phyloP scores from a whole-genome alignment of 192 early-diverging fungal species.

The Coemansia sp. region DNA sequence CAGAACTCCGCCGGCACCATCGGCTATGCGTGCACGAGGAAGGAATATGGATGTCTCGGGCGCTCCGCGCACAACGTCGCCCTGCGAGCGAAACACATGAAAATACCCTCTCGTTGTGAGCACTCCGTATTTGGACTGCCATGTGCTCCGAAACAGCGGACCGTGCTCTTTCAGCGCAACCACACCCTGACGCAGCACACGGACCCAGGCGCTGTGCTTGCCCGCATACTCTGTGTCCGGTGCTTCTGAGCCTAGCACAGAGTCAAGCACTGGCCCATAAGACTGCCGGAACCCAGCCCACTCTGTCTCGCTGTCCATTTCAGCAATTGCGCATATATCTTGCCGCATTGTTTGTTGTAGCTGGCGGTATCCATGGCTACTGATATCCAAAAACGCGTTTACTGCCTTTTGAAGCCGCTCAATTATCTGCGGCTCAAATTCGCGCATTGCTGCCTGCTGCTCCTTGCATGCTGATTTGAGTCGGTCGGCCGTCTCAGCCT shows the following conservation, averaged over 20 bases:
- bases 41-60: slow-evolving; percentile 48
- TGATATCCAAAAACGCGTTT: slow-evolving; percentile 13
- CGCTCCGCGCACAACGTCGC: slow-evolving; percentile 43
- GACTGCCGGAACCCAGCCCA: slow-evolving; percentile 23
- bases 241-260: slow-evolving; percentile 12
- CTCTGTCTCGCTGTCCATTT: slow-evolving; percentile 26
- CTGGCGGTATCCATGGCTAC: slow-evolving; percentile 23
- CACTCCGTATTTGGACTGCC: slow-evolving; percentile 51
- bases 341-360: slow-evolving; percentile 27
- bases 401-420: slow-evolving; percentile 18
- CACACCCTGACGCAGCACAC: slow-evolving; percentile 47
- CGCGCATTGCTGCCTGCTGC: slow-evolving; percentile 21
- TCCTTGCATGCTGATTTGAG: slow-evolving; percentile 10
- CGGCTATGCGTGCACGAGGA: slow-evolving; percentile 29
- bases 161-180: slow-evolving; percentile 44
- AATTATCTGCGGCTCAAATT: slow-evolving; percentile 33
- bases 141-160: slow-evolving; percentile 47
- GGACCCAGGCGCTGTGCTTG: slow-evolving; percentile 30
- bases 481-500: slow-evolving; percentile 19
- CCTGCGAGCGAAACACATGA: slow-evolving; percentile 52
- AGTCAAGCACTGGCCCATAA: slow-evolving; percentile 13
- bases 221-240: slow-evolving; percentile 16
- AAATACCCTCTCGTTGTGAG: slow-evolving; percentile 48
- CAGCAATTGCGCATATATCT: slow-evolving; percentile 12
- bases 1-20: slow-evolving; percentile 21